Conservation (phyloP, 805 yeast species). For the Candida ulmi region DNA sequence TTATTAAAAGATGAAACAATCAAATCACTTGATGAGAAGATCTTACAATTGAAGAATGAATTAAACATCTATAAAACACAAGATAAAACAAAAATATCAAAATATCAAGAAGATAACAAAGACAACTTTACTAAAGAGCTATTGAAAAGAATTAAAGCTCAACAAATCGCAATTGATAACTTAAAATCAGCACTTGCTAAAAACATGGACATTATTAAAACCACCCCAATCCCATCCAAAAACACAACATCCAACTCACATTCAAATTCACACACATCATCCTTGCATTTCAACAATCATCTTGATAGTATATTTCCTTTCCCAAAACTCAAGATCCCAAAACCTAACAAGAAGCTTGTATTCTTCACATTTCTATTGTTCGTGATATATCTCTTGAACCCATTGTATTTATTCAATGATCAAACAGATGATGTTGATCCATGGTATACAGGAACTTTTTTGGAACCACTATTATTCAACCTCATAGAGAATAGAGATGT, state of each 20-base stretch:
- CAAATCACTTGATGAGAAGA: slow-evolving; percentile 5
- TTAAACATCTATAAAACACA: slow-evolving; percentile 8
- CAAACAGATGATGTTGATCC: background rate
- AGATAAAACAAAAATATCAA: slow-evolving; percentile 1
- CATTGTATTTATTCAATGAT: background rate
- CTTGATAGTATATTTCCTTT: background rate
- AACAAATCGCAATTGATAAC: slow-evolving; percentile 10
- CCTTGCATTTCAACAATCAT: no score
- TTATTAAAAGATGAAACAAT: slow-evolving; percentile 6
- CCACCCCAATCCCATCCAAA: background rate
- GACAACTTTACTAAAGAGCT: slow-evolving; percentile 13
- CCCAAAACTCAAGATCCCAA: background rate
- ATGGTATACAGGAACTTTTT: slow-evolving; percentile 15
- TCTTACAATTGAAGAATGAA: slow-evolving; percentile 5
- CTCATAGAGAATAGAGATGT: slow-evolving; percentile 13
- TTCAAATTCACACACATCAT: background rate
- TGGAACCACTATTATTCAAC: slow-evolving; percentile 12
- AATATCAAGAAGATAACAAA: slow-evolving; percentile 3
- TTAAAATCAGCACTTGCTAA: slow-evolving; percentile 11
- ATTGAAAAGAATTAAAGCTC: slow-evolving; percentile 13
- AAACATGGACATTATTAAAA: slow-evolving; percentile 4
- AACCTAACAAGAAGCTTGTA: no score
- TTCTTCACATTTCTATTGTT: no score
- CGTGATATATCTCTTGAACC: background rate
- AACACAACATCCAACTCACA: background rate